phyloP scores from a whole-genome alignment of 2,329 filamentous ascomycete genomes.

The Drechslerella coelobrocha region DNA sequence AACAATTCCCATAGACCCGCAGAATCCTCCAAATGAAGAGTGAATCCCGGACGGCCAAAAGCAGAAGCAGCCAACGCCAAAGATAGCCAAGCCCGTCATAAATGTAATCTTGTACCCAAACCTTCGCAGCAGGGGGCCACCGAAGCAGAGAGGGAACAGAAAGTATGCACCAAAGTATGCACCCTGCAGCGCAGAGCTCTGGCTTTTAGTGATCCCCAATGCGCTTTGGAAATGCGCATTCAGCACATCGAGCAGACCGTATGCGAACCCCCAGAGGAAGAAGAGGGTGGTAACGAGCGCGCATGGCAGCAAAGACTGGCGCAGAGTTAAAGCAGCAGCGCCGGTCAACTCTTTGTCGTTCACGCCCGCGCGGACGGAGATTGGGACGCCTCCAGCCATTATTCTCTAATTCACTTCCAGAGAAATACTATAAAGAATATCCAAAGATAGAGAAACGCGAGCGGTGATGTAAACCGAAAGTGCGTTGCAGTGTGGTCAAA shows the following conservation, averaged over 20 bases:
- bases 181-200: conserved; percentile 69
- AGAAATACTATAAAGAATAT: neutral
- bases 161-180: conserved; percentile 69
- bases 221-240: conserved; percentile 68
- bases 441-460: neutral
- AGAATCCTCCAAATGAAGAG: conserved; percentile 67
- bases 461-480: neutral
- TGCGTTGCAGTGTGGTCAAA: conserved; percentile 20
- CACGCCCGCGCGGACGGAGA: conserved; percentile 27
- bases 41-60: conserved; percentile 68
- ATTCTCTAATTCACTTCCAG: neutral
- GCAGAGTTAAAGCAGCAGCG: conserved; percentile 69
- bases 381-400: conserved; percentile 49
- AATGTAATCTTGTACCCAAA: conserved; percentile 61
- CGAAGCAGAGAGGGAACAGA: conserved; percentile 59
- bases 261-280: conserved; percentile 68
- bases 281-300: conserved; percentile 71
- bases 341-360: conserved; percentile 60
- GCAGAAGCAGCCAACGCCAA: conserved; percentile 65
- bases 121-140: conserved; percentile 60
- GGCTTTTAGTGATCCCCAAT: conserved; percentile 64
- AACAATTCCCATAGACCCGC: conserved; percentile 66
- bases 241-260: conserved; percentile 62
- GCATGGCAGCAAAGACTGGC: conserved; percentile 72
- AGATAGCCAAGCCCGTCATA: conserved; percentile 64